Base-by-base conservation (phyloP, 495 filamentous ascomycete genomes). In the Chaetomium tenue region DNA sequence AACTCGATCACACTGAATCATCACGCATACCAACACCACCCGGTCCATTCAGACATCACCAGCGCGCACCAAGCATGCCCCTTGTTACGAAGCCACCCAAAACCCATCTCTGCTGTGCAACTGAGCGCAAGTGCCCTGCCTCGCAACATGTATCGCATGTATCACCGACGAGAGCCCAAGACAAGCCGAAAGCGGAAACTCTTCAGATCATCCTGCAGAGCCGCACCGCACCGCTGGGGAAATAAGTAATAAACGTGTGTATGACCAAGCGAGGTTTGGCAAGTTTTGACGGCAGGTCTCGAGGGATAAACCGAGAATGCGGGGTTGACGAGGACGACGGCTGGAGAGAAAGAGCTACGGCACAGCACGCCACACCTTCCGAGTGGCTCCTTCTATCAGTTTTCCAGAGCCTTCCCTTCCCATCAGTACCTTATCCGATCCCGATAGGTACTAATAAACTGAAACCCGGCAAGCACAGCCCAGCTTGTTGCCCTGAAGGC, bases 351-450 rank as follows among this genome's bases (percentile, higher is more conserved):
- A 44, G 39, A 58, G 44, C 39, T 11, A 25, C 55, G 39, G 37
- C 37, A 22, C 37, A 58, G 56, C 55, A 58, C n/a, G 55, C 33
- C 33, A 44, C 55, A 22, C 47, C 47, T 50, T 50, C 47, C 42
- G 12, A 2, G n/a, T 47, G n/a, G 33, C 33, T 37, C 33, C 9
- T 37, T 37, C 33, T 11, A 37, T 37, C 33, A 12, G 33, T 11
- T 37, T 12, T 12, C 33, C 33, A 37, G 33, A 37, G 33, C 33
- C 33, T 37, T 37, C 33, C 33, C 9, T 33, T 7, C 30, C 30
- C n/a, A n/a, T n/a, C n/a, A n/a, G 30, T 1, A 37, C 5, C 33
- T 6, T 37, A 37, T 20, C n/a, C 44, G 44, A 20, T 47, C 15
- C 44, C 44, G 5, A 20, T 5, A 47, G 18, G 42, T 16, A 47